These are phyloP conservation scores for Bipolaris zeicola DNA, from an alignment of 2,329 filamentous ascomycete species.

Conservation along the genomic window DNA sequence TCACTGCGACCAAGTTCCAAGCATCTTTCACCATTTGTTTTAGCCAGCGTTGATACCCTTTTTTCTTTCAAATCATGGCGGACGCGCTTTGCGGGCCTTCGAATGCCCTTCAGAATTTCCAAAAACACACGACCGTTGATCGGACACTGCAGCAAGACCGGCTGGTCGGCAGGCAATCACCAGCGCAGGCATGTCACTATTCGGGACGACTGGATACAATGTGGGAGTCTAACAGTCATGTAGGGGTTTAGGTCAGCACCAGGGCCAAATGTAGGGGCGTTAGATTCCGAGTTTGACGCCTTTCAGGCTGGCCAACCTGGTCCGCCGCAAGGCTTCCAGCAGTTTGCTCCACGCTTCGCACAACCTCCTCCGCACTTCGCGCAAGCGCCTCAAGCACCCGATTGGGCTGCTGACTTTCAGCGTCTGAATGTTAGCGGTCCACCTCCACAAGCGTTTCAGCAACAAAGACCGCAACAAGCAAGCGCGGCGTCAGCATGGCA, in stretches of 20 bases:
- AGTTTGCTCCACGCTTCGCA: conserved; percentile 44
- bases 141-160: conserved; percentile 76
- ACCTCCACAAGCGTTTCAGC: conserved; percentile 54
- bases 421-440: conserved; percentile 51
- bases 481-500: conserved; percentile 59
- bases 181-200: conserved; percentile 58
- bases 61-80: conserved; percentile 56
- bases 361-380: conserved; percentile 46
- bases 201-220: not conserved
- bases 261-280: conserved; percentile 58
- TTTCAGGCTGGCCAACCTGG: conserved; percentile 63
- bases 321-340: conserved; percentile 48
- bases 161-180: conserved; percentile 59
- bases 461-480: conserved; percentile 48
- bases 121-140: conserved; percentile 71
- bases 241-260: conserved; percentile 67
- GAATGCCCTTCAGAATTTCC: conserved; percentile 74
- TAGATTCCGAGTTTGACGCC: conserved; percentile 72
- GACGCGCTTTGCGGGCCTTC: conserved; percentile 76
- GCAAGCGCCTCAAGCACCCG: conserved; percentile 43
- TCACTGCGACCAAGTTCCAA: conserved; percentile 1
- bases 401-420: conserved; percentile 59
- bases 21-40: conserved; percentile 7
- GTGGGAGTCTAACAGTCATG: conserved; percentile 17
- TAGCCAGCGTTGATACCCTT: conserved; percentile 33